Evolutionary conservation across 352 stramenopile genomes (phyloP), one percentile per base, ranked within the genome.

Genomic region (Globisporangium lucens): DNA sequence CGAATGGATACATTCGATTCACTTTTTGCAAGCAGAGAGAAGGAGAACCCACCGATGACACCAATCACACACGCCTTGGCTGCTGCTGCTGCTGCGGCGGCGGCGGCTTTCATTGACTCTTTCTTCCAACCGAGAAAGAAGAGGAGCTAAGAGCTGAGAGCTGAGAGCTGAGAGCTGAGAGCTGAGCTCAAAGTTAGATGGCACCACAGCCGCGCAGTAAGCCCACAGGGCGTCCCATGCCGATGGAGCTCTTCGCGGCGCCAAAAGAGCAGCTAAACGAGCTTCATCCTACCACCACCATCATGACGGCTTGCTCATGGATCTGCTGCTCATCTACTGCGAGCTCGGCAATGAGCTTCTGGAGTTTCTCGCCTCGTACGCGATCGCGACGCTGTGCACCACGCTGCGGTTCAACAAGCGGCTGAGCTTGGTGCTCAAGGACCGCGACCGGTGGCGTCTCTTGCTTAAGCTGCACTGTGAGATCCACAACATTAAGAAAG

Each of bases 261-360:
- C 13, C 13, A 4, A 46, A 46, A 20, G 38, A 46, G 38, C 38
- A 1, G 10, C 12, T 2, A 20, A 20, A 17, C 12, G 2, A 17
- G 10, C 38, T 17, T 20, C 12, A 30, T 15, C 22, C 10, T 30
- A 17, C 30, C 17, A 17, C n/a, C 27, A 15, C 22, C 13, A 36
- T 7, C 13, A 43, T 7, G 29, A 43, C 13, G 13, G 29, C 53
- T n/a, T 60, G 29, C 29, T 60, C 53, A 41, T 6, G 1, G 53
- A 41, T 10, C 29, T 60, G 53, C 29, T 68, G 27, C 24, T 62
- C 10, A 27, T 51, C 10, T 38, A 56, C 63, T 27, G 52, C 17
- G 65, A 70, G 20, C 35, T 70, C 35, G 47, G 58, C n/a, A n/a
- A 43, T 35, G 65, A 66, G 35, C n/a, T 70, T n/a, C 52, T 70